Evolutionary conservation across 768 basidiomycete species (phyloP), one percentile per base, ranked within the genome.

Genomic region (Phlebiopsis gigantea): DNA sequence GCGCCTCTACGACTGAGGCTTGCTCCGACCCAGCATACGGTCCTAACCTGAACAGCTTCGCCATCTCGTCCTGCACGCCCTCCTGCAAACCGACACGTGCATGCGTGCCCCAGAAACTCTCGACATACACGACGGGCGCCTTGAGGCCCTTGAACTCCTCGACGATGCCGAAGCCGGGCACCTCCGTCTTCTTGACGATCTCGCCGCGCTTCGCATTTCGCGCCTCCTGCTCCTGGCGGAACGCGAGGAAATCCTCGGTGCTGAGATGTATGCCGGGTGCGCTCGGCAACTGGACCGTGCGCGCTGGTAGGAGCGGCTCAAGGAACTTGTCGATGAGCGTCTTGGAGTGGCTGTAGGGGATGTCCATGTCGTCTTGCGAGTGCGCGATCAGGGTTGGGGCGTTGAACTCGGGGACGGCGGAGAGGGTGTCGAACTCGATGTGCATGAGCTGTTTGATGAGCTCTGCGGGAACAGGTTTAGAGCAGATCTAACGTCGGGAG

Each of bases 361-460:
- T 91, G 22, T 89, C 85, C 62, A 72, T 75, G 69, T 94, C 92
- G 66, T 92, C 77, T 58, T 77, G 74, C 6, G 91, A 83, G 67
- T 94, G 92, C 0, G 79, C 83, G 60, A 94, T 78, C 34, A 93
- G 73, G 6, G 89, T 77, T 8, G 87, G 83, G 0, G 81, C 79
- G 61, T 82, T 80, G 62, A 91, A 79, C 56, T 78, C 75, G 8
- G 79, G 75, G 31, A 88, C 76, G 17, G 81, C 74, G 10, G 77
- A 74, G 17, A 85, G 73, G 0, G 88, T 87, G 64, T 89, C 80
- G 61, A 86, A 90, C 43, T 69, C 76, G 56, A 87, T 80, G 0
- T 71, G 65, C 17, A 88, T 64, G 31, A 82, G 79, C 56, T 75
- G 74, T 44, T 78, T 79, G 26, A 87, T 65, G 10, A 87, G 64